Conservation (phyloP, 78 protist species). For the Speleostelium caveatum region DNA sequence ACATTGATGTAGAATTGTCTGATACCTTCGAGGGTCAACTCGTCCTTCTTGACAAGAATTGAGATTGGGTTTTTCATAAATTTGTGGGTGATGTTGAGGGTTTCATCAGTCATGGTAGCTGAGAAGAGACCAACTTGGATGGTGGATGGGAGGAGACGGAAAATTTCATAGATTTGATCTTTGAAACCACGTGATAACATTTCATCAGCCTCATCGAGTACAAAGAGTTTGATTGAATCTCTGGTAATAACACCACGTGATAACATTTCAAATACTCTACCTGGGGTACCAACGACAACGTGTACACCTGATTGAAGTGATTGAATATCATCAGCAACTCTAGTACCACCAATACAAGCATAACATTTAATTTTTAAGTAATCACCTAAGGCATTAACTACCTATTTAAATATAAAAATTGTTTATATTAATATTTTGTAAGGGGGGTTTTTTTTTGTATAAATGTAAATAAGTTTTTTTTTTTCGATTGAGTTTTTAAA, state of each 20-base stretch:
- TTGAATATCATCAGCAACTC: conserved; percentile 93
- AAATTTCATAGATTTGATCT: conserved; percentile 99
- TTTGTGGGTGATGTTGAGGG: conserved; percentile 96
- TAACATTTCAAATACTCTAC: conserved; percentile 99
- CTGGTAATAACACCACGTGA: conserved; percentile 91
- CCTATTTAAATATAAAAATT: conserved; percentile 12
- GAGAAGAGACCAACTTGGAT: conserved; percentile 98
- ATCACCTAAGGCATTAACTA: conserved; percentile 93
- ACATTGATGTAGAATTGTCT: conserved; percentile 98
- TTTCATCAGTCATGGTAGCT: conserved; percentile 99
- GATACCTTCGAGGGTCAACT: conserved; percentile 99
- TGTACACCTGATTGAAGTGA: conserved; percentile 93
- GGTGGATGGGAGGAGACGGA: conserved; percentile 92
- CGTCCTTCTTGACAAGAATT: conserved; percentile 99
- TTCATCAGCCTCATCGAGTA: conserved; percentile 99
- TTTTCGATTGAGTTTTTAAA: not conserved
- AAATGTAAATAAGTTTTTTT: not conserved
- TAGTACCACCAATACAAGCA: conserved; percentile 99
- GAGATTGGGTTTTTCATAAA: conserved; percentile 99
- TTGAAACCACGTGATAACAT: conserved; percentile 99
- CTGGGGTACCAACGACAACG: conserved; percentile 99
- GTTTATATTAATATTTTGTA: conserved; percentile 10
- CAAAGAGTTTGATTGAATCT: conserved; percentile 88
- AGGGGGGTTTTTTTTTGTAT: too few relatives aligned
- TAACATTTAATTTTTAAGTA: conserved; percentile 91